Conservation (phyloP, 1,284 basidiomycete species). For the Cutaneotrichosporon curvatum region DNA sequence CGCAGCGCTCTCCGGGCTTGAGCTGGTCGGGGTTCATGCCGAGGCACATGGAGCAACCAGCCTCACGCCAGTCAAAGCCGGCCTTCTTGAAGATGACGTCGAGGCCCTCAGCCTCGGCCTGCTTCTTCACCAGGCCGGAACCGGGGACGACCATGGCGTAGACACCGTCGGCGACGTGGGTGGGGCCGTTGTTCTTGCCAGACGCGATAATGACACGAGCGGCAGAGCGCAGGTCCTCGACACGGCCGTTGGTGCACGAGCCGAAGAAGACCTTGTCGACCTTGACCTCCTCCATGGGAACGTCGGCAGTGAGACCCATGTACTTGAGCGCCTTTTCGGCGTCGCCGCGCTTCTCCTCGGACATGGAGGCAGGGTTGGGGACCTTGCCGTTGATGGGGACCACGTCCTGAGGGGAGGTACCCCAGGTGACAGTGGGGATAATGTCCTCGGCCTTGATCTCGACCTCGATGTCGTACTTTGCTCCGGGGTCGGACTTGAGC, state of each 20-base stretch:
- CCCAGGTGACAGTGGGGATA: slow-evolving; percentile 91
- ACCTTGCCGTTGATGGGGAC: slow-evolving; percentile 78
- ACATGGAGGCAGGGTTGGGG: slow-evolving; percentile 67
- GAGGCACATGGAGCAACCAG: slow-evolving; percentile 95
- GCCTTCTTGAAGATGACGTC: slow-evolving; percentile 87
- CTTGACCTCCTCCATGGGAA: slow-evolving; percentile 72
- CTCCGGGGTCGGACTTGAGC: slow-evolving; percentile 76
- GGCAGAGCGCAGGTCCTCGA: slow-evolving; percentile 88
- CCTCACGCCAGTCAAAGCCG: slow-evolving; percentile 96
- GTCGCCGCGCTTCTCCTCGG: slow-evolving; percentile 63
- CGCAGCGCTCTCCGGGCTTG: slow-evolving; percentile 81
- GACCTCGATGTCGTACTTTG: slow-evolving; percentile 82
- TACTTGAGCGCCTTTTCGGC: slow-evolving; percentile 78
- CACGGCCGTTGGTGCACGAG: slow-evolving; percentile 93
- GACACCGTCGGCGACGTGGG: slow-evolving; percentile 67
- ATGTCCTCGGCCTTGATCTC: slow-evolving; percentile 82
- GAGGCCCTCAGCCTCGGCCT: slow-evolving; percentile 87
- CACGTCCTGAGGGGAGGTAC: slow-evolving; percentile 89
- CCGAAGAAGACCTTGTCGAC: slow-evolving; percentile 95
- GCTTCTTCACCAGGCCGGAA: slow-evolving; percentile 88
- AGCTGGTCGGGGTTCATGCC: slow-evolving; percentile 98
- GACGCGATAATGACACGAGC: slow-evolving; percentile 64
- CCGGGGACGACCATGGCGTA: slow-evolving; percentile 94
- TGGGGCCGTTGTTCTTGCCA: slow-evolving; percentile 40
- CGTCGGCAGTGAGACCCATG: slow-evolving; percentile 82